Conservation (phyloP, 441 rosid species). For the Rhodomyrtus psidioides region DNA sequence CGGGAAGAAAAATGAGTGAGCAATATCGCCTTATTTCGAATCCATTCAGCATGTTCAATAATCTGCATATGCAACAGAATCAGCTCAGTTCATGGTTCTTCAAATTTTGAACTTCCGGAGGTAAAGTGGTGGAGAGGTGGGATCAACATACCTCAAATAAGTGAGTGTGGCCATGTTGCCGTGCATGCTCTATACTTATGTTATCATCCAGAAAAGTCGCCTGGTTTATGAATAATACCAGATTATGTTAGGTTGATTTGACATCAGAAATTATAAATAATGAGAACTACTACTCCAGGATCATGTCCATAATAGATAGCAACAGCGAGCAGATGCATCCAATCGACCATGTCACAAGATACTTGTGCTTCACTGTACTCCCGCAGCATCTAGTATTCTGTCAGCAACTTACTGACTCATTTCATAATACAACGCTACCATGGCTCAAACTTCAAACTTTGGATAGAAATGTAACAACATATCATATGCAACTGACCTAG, state of each 20-base stretch:
- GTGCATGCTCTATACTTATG: slow-evolving; percentile 11
- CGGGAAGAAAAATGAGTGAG: slow-evolving; percentile 93
- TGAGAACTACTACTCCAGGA: background rate
- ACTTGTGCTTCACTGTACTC: background rate
- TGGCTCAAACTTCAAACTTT: background rate
- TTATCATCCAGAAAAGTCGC: slow-evolving; percentile 3
- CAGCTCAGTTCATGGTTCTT: background rate
- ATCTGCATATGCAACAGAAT: slow-evolving; percentile 38
- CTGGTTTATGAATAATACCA: background rate
- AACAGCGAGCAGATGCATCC: background rate
- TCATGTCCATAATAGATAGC: background rate
- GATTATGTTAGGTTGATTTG: background rate
- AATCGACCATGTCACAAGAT: background rate
- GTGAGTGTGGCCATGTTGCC: slow-evolving; percentile 12
- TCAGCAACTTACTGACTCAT: background rate
- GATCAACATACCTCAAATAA: slow-evolving; percentile 1
- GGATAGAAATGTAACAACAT: background rate
- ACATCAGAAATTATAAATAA: background rate
- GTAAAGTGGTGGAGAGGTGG: background rate
- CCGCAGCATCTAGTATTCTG: background rate
- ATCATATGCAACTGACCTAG: background rate
- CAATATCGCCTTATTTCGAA: slow-evolving; percentile 63
- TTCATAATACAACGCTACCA: background rate
- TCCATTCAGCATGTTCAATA: slow-evolving; percentile 81
- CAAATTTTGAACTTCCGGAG: background rate